Percentiles rank a stretch among this genome's conserved stretches.
These are phyloP conservation scores for Annulohypoxylon stygium DNA, from an alignment of 495 filamentous ascomycete species.

Conservation along the genomic window DNA sequence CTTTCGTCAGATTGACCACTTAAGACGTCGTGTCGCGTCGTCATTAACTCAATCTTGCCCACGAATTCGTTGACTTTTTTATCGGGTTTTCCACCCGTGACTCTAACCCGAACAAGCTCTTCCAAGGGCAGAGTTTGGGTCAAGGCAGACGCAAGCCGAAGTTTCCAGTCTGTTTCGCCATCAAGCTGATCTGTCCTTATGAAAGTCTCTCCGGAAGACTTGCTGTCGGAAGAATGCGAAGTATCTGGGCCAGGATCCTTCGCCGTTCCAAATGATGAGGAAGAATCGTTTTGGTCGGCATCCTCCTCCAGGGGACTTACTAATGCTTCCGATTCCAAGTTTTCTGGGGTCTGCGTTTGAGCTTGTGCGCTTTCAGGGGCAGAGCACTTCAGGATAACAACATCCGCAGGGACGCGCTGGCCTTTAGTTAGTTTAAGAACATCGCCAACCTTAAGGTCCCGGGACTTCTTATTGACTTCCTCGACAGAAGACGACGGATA, in stretches of 20 bases:
- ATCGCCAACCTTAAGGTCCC: slow-evolving; percentile 95
- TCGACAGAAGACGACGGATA: slow-evolving; percentile 60
- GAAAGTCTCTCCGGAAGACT: slow-evolving; percentile 84
- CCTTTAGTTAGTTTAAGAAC: slow-evolving; percentile 92
- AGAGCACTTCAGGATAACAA: slow-evolving; percentile 89
- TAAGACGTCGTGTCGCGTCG: slow-evolving; percentile 56
- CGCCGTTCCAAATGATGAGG: slow-evolving; percentile 6
- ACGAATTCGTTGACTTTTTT: slow-evolving; percentile 93
- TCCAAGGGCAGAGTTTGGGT: slow-evolving; percentile 78
- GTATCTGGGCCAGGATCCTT: slow-evolving; percentile 24
- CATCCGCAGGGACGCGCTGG: slow-evolving; percentile 92
- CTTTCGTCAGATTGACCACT: slow-evolving; percentile 49
- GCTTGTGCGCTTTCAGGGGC: slow-evolving; percentile 68
- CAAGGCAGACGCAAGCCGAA: slow-evolving; percentile 85
- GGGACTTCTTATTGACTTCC: slow-evolving; percentile 81
- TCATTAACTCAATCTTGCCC: slow-evolving; percentile 79
- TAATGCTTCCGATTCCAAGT: slow-evolving; percentile 53
- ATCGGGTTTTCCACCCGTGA: slow-evolving; percentile 89
- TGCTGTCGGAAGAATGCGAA: slow-evolving; percentile 43
- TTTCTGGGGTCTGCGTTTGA: slow-evolving; percentile 46
- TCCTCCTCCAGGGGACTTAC: slow-evolving; percentile 54
- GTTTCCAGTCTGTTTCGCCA: slow-evolving; percentile 99
- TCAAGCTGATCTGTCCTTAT: slow-evolving; percentile 98
- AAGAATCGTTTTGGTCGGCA: slow-evolving; percentile 24
- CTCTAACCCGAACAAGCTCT: slow-evolving; percentile 77